Evolutionary conservation across 371 early-diverging fungal genomes (phyloP).

Genomic region (Coemansia sp.): DNA sequence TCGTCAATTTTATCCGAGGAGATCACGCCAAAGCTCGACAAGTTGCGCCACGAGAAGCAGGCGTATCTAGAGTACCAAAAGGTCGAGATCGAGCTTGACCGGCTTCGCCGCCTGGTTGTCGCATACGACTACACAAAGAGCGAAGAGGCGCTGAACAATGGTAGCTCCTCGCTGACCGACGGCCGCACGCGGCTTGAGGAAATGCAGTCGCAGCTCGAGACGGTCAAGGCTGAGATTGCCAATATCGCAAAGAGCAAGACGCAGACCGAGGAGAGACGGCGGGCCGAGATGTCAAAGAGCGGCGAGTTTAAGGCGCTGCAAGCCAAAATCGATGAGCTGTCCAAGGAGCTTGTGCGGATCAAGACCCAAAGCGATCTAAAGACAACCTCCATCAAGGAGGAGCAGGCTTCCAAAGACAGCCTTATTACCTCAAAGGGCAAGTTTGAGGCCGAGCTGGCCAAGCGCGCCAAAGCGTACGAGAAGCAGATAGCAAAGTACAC

Average conservation of each 20-base stretch:
- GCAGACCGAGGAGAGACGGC: slow-evolving; percentile 52
- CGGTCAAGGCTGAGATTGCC: slow-evolving; percentile 55
- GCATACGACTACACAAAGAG: slow-evolving; percentile 75
- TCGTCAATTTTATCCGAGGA: slow-evolving; percentile 80
- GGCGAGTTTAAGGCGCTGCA: slow-evolving; percentile 69
- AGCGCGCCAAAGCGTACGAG: slow-evolving; percentile 57
- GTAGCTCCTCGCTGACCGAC: slow-evolving; percentile 24
- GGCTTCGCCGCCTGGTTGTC: slow-evolving; percentile 72
- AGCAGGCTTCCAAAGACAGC: slow-evolving; percentile 50
- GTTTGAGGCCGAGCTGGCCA: slow-evolving; percentile 53
- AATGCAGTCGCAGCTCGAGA: slow-evolving; percentile 36
- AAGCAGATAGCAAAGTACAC: slow-evolving; percentile 61
- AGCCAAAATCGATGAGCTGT: slow-evolving; percentile 64
- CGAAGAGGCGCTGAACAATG: slow-evolving; percentile 43
- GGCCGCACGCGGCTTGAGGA: slow-evolving; percentile 24
- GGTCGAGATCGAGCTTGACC: slow-evolving; percentile 84
- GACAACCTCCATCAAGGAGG: slow-evolving; percentile 72
- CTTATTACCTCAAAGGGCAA: slow-evolving; percentile 23
- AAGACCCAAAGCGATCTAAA: slow-evolving; percentile 81
- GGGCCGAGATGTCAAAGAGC: slow-evolving; percentile 61
- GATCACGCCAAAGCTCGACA: slow-evolving; percentile 92
- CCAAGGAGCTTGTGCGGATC: slow-evolving; percentile 74
- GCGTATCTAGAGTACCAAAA: slow-evolving; percentile 91
- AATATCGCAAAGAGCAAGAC: slow-evolving; percentile 56
- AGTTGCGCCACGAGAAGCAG: slow-evolving; percentile 86